Conservation (phyloP, 176 grass and related monocot genomes). For the Eleusine indica region DNA sequence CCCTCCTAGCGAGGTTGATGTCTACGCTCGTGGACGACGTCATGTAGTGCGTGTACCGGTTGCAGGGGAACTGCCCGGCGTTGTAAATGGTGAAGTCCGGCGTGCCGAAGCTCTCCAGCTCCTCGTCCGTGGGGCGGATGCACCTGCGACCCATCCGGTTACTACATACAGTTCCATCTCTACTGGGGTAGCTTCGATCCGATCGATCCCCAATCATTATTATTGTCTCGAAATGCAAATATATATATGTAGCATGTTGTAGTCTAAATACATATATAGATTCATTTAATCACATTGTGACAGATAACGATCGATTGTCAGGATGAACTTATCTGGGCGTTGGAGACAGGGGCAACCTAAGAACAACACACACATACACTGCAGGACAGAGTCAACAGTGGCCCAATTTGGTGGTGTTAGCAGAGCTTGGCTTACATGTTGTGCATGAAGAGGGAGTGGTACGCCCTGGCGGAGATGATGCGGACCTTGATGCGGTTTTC, state of each 20-base stretch:
- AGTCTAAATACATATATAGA: conserved; percentile 9
- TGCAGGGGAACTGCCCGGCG: conserved; percentile 96
- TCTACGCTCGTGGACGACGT: conserved; percentile 94
- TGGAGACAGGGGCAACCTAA: conserved; percentile 35
- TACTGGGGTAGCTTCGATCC: background rate
- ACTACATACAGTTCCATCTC: conserved; percentile 59
- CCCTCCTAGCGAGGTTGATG: conserved; percentile 89
- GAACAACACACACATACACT: conserved; percentile 4
- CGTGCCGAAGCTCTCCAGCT: conserved; percentile 90
- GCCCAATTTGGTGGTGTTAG: conserved; percentile 21
- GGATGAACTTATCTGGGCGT: conserved; percentile 78
- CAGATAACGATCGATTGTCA: conserved; percentile 45
- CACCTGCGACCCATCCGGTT: conserved; percentile 88
- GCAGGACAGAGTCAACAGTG: conserved; percentile 24
- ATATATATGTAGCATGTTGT: background rate
- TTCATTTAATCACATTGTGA: background rate
- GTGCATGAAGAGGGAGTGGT: conserved; percentile 99
- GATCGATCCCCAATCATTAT: conserved; percentile 26
- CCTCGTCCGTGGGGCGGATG: conserved; percentile 91
- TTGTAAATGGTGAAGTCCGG: conserved; percentile 99
- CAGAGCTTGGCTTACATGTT: conserved; percentile 85
- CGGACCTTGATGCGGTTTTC: conserved; percentile 97
- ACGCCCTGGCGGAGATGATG: conserved; percentile 93
- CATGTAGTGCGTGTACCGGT: conserved; percentile 99
- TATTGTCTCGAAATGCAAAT: conserved; percentile 53